Evolutionary conservation across 441 rosid genomes (phyloP).

Genomic region (Gossypium davidsonii): DNA sequence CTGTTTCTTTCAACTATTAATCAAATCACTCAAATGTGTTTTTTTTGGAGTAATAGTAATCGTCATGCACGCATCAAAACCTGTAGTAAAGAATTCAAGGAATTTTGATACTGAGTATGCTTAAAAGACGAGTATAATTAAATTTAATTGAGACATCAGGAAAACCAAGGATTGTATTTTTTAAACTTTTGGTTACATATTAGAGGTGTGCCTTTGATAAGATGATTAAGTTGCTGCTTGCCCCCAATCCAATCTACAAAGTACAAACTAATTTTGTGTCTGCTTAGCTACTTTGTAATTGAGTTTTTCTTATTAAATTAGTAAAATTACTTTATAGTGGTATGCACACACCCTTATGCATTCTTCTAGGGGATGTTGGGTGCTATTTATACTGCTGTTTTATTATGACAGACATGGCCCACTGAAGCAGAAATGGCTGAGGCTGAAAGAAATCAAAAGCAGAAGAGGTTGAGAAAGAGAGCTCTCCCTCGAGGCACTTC

Average conservation of each 20-base stretch:
- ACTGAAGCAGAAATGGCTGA: slow-evolving; percentile 91
- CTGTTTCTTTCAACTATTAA: not conserved
- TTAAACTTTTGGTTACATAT: not conserved
- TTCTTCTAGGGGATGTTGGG: not conserved
- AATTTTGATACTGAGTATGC: not conserved
- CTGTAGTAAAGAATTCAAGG: not conserved
- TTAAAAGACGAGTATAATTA: not conserved
- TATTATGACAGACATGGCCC: slow-evolving; percentile 78
- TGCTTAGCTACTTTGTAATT: not conserved
- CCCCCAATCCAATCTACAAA: not conserved
- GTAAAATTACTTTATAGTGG: not conserved
- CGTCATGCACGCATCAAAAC: not conserved
- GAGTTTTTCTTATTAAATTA: not conserved
- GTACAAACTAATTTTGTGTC: not conserved
- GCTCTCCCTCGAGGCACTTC: slow-evolving; percentile 82
- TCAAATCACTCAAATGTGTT: not conserved
- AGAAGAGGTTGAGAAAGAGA: slow-evolving; percentile 50
- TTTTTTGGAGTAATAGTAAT: slow-evolving; percentile 1
- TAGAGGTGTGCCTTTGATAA: not conserved
- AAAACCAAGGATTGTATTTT: not conserved
- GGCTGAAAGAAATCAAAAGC: slow-evolving; percentile 59
- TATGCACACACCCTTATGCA: not conserved
- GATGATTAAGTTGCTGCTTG: not conserved
- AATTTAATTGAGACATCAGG: not conserved
- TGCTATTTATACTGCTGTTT: not conserved